Evolutionary conservation across 306 rosid genomes (phyloP).

Genomic region (Macrotyloma uniflorum): DNA sequence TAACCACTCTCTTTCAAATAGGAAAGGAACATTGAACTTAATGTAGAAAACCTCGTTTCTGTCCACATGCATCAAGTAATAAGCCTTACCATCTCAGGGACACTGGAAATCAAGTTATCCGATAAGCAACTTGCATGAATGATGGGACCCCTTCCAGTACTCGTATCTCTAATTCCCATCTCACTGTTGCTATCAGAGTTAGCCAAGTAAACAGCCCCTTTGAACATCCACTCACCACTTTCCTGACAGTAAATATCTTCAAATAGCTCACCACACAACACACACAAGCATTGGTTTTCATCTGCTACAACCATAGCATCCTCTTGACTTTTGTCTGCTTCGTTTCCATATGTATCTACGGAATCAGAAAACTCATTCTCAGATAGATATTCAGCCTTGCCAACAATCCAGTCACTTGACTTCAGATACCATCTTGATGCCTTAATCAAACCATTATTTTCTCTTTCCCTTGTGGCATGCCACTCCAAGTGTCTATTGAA

Average conservation of each 20-base stretch:
- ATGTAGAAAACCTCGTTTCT: conserved; percentile 3
- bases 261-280: conserved; percentile 80
- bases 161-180: conserved; percentile 32
- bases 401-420: conserved; percentile 59
- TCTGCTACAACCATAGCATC: conserved; percentile 65
- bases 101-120: conserved; percentile 51
- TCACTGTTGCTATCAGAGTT: conserved; percentile 46
- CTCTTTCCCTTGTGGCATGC: conserved; percentile 60
- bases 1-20: neutral
- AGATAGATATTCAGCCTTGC: conserved; percentile 50
- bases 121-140: conserved; percentile 76
- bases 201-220: conserved; percentile 61
- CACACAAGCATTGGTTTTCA: conserved; percentile 76
- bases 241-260: conserved; percentile 79
- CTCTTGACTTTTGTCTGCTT: conserved; percentile 44
- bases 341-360: conserved; percentile 28
- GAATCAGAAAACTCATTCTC: conserved; percentile 43
- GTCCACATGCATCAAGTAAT: conserved; percentile 7
- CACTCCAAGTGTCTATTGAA: conserved; percentile 72
- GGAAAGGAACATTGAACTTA: conserved; percentile 20
- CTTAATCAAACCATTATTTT: conserved; percentile 40
- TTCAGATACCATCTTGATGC: conserved; percentile 74
- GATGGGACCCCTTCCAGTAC: conserved; percentile 61
- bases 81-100: conserved; percentile 54
- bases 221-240: conserved; percentile 80